Evolutionary conservation across 306 rosid species (phyloP).

Genomic region (Adenanthera pavonina): DNA sequence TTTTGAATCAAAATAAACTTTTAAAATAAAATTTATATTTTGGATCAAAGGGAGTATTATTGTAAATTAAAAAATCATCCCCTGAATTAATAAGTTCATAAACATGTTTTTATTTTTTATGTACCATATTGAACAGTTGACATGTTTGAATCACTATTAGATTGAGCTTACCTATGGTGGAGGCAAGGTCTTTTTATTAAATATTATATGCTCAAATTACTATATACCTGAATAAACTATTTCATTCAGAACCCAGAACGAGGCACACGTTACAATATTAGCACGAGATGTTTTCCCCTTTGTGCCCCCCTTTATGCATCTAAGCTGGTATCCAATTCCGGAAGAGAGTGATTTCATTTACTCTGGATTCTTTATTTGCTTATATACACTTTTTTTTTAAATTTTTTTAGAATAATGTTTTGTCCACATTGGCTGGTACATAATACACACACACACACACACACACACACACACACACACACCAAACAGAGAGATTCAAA

Average conservation of each 20-base stretch:
- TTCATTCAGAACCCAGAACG: neutral
- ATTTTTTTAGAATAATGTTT: neutral
- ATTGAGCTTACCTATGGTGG: neutral
- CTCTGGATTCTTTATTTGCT: constrained; percentile 28
- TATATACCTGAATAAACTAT: neutral
- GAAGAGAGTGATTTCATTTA: neutral
- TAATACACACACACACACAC: neutral
- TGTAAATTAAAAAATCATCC: no score
- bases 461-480: neutral
- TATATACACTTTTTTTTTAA: neutral
- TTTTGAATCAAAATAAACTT: no score
- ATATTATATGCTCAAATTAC: neutral
- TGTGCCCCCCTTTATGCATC: constrained; percentile 19
- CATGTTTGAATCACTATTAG: constrained; percentile 13
- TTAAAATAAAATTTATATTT: no score
- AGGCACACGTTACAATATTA: neutral
- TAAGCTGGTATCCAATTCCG: constrained; percentile 11
- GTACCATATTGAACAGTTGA: neutral
- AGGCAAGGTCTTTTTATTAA: neutral
- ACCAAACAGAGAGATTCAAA: constrained; percentile 12
- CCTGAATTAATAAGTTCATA: neutral
- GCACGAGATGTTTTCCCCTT: neutral
- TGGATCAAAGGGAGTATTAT: no score
- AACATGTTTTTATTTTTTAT: neutral
- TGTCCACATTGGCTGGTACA: neutral